Evolutionary conservation across 768 basidiomycete genomes (phyloP), one percentile per base, ranked within the genome.

Genomic region (Lactifluus piperatus): DNA sequence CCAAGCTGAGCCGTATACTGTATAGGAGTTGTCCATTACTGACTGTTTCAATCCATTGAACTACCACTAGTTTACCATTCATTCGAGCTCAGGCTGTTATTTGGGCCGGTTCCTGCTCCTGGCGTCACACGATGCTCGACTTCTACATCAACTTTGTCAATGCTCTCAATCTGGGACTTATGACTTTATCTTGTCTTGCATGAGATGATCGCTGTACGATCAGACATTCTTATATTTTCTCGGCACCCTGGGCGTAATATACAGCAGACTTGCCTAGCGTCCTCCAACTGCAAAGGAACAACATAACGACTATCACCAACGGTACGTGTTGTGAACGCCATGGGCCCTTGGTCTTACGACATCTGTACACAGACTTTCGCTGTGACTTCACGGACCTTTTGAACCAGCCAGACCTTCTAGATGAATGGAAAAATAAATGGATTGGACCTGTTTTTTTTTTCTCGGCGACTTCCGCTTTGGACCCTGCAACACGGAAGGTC

Each of bases 111-210:
- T 2, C 76, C 78, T 3, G 70, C 71, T n/a, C 11, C 72, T 1
- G 48, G 11, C 22, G 65, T 75, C 5, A 75, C 32, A 72, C 73
- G 54, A 72, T 79, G 70, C 71, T 75, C 2, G 79, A 79, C 61
- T 81, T 80, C 54, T 84, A 79, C 63, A 73, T 84, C 70, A 78
- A 75, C 51, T 84, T 84, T 62, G 71, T 82, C 20, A 71, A 76
- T 62, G 79, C 83, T 62, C 71, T 83, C 51, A 73, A 77, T 58
- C 83, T 82, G 4, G 81, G 82, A 37, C 47, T 82, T 83, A 58
- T 26, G 8, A 30, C 24, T 8, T 14, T 18, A 26, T 14, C 20
- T 11, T 57, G 26, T 20, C 30, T 39, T 27, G 29, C 18, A 27
- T 29, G 16, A 26, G 41, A 44, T 39, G 24, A 34, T 24, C 0